These are phyloP conservation scores for Ophiocytium majus DNA, from an alignment of 352 stramenopile species.

Conservation along the genomic window DNA sequence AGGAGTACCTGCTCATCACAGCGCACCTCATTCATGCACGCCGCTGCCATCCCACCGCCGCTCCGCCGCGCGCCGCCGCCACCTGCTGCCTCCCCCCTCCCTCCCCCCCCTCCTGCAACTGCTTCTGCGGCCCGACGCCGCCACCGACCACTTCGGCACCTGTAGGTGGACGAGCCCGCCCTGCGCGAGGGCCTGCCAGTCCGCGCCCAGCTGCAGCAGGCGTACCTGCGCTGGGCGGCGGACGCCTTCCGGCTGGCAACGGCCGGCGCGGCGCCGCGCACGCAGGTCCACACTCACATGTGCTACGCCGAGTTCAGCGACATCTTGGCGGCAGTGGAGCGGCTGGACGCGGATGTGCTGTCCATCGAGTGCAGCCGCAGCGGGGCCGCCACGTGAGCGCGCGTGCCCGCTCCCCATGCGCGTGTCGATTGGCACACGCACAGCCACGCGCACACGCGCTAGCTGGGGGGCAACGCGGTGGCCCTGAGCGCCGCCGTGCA, in stretches of 20 bases:
- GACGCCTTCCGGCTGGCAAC: constrained; percentile 78
- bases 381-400: not conserved
- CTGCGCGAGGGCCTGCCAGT: constrained; percentile 85
- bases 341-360: constrained; percentile 87
- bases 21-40: no score
- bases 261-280: constrained; percentile 75
- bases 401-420: no score
- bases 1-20: no score
- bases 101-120: not conserved
- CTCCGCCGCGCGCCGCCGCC: no score
- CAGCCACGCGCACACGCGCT: no score
- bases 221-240: constrained; percentile 62
- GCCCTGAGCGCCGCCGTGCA: no score
- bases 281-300: constrained; percentile 90
- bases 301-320: constrained; percentile 92
- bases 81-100: not conserved
- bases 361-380: constrained; percentile 79
- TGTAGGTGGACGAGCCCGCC: constrained; percentile 80
- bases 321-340: constrained; percentile 85
- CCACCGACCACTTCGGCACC: no score
- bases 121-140: no score
- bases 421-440: no score
- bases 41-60: no score
- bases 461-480: no score
- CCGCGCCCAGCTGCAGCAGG: constrained; percentile 37